Percentiles rank a stretch among this genome's conserved stretches.
Evolutionary conservation across 257 asterid genomes (phyloP).

Genomic region (Solanum stenotomum): DNA sequence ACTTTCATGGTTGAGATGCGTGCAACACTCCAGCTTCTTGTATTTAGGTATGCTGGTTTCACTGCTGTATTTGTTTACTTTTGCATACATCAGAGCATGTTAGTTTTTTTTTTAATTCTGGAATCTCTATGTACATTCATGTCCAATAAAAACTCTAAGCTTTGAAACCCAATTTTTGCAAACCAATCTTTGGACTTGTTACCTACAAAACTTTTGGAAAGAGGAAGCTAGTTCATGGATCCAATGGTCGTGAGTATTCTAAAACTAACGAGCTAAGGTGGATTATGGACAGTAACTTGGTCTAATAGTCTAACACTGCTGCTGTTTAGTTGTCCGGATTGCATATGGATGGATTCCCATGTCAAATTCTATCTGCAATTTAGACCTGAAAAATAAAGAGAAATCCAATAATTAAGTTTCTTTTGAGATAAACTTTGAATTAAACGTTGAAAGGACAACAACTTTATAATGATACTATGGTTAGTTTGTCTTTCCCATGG

Average conservation of each 20-base stretch:
- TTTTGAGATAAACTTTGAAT: neutral
- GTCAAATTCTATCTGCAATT: neutral
- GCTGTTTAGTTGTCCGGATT: neutral
- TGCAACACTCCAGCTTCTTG: neutral
- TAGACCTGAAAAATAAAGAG: neutral
- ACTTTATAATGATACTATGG: neutral
- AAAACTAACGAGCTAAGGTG: neutral
- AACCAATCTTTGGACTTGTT: neutral
- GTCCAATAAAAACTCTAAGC: neutral
- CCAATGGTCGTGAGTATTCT: neutral
- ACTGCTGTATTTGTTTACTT: neutral
- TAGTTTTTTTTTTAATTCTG: neutral
- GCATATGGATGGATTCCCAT: neutral
- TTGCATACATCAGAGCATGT: neutral
- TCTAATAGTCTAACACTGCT: neutral
- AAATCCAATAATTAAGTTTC: neutral
- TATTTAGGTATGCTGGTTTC: neutral
- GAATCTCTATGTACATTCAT: neutral
- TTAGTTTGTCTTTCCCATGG: neutral
- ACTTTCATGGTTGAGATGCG: neutral
- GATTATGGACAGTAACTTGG: neutral
- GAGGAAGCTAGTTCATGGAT: neutral
- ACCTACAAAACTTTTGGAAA: neutral
- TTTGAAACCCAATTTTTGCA: neutral
- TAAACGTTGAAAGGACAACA: neutral